Evolutionary conservation across 805 yeast genomes (phyloP).

Genomic region (Ogataea corticis): DNA sequence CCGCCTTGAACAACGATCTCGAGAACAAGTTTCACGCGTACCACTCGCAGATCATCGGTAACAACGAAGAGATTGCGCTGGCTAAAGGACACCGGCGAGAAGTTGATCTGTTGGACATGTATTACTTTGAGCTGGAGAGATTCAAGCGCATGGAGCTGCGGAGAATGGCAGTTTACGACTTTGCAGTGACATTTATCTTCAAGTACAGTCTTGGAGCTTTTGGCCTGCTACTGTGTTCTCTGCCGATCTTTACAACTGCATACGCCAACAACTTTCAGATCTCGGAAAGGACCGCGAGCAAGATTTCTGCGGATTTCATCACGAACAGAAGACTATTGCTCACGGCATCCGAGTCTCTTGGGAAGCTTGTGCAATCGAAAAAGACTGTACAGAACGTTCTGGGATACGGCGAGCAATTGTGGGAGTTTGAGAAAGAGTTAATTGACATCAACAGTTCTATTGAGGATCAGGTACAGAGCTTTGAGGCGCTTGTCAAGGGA

Average conservation of each 20-base stretch:
- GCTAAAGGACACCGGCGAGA: constrained; percentile 81
- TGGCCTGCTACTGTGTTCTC: constrained; percentile 82
- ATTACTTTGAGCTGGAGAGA: constrained; percentile 78
- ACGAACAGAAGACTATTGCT: constrained; percentile 83
- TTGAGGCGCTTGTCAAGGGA: constrained; percentile 31
- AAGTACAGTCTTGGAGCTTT: constrained; percentile 97
- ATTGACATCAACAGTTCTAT: constrained; percentile 42
- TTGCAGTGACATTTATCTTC: constrained; percentile 83
- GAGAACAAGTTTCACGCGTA: constrained; percentile 84
- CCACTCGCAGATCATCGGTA: constrained; percentile 77
- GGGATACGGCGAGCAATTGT: constrained; percentile 77
- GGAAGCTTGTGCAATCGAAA: constrained; percentile 81
- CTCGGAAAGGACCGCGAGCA: constrained; percentile 35
- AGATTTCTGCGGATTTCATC: constrained; percentile 77
- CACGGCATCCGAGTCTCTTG: constrained; percentile 85
- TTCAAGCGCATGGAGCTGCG: constrained; percentile 75
- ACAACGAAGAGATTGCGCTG: constrained; percentile 85
- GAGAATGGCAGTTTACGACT: constrained; percentile 72
- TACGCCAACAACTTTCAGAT: constrained; percentile 42
- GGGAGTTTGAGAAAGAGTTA: constrained; percentile 67
- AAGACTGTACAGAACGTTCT: constrained; percentile 79
- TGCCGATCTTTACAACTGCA: constrained; percentile 67
- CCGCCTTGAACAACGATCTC: constrained; percentile 70
- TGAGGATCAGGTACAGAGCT: constrained; percentile 17
- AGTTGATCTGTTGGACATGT: constrained; percentile 69